These are phyloP conservation scores for Ustilago hordei DNA, from an alignment of 1,284 basidiomycete genomes.

Conservation along the genomic window DNA sequence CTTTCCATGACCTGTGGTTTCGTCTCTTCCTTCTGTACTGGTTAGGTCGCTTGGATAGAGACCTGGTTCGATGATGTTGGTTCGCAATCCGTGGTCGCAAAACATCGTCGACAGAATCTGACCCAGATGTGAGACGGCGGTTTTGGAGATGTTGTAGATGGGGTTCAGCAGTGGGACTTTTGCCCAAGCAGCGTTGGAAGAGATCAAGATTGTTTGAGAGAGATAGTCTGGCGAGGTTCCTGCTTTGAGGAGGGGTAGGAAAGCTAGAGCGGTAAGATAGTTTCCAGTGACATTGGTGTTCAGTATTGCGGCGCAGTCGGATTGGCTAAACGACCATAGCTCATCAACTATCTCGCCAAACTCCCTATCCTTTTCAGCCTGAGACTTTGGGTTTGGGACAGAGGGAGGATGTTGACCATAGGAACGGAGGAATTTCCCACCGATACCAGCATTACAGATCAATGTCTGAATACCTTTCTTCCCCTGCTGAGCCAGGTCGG, in stretches of 20 bases:
- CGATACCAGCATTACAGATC: constrained; percentile 49
- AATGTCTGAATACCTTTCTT: constrained; percentile 33
- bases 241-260: constrained; percentile 40
- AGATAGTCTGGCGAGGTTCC: constrained; percentile 16
- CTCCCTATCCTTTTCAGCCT: constrained; percentile 15
- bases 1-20: constrained; percentile 22
- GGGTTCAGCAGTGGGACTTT: constrained; percentile 55
- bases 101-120: constrained; percentile 49
- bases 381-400: not conserved
- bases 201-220: constrained; percentile 47
- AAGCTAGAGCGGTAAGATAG: constrained; percentile 43
- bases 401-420: constrained; percentile 16
- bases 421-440: constrained; percentile 32
- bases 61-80: constrained; percentile 50
- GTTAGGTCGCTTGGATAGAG: constrained; percentile 48
- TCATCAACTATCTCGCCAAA: constrained; percentile 39
- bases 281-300: constrained; percentile 45
- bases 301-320: constrained; percentile 33
- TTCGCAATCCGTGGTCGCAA: constrained; percentile 25
- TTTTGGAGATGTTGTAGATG: constrained; percentile 55
- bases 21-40: constrained; percentile 20
- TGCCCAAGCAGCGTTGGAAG: constrained; percentile 48
- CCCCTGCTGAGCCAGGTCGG: constrained; percentile 16
- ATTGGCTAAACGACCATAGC: constrained; percentile 38
- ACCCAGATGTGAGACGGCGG: constrained; percentile 41